Percentiles rank a stretch among this genome's conserved stretches.
phyloP scores from a whole-genome alignment of 495 filamentous ascomycete species.

The Penicillium egyptiacum region DNA sequence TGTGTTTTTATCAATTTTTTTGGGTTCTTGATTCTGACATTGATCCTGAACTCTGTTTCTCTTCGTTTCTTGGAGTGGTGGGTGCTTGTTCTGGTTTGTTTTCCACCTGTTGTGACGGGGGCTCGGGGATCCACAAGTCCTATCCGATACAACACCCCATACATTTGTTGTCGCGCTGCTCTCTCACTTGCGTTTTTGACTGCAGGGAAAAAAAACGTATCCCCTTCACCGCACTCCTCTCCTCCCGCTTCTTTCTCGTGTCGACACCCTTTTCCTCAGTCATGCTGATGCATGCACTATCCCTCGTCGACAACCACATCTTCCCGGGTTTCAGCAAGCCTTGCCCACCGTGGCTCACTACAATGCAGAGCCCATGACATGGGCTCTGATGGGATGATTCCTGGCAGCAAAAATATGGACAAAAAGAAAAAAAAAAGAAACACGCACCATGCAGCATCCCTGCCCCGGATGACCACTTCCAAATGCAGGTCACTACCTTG shows the following conservation, averaged over 20 bases:
- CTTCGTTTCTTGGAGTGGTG: conserved; percentile 2
- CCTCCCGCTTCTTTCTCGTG: conserved; percentile 3
- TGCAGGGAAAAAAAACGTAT: conserved; percentile 6
- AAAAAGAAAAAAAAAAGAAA: not conserved
- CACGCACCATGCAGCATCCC: not conserved
- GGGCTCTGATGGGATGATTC: not conserved
- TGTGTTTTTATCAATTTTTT: conserved; percentile 21
- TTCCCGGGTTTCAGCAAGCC: not conserved
- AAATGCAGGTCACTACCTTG: conserved; percentile 14
- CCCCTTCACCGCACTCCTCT: conserved; percentile 6
- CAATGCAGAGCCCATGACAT: not conserved
- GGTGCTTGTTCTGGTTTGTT: conserved; percentile 10
- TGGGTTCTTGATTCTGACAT: not conserved
- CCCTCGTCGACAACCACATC: not conserved
- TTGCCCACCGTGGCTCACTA: not conserved
- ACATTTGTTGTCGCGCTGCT: conserved; percentile 4
- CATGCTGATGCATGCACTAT: conserved; percentile 5
- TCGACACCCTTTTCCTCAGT: not conserved
- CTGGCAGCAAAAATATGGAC: not conserved
- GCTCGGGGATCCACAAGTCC: conserved; percentile 9
- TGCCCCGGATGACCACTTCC: conserved; percentile 3
- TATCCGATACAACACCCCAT: not conserved
- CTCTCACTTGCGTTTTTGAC: conserved; percentile 8
- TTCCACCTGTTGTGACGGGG: conserved; percentile 1
- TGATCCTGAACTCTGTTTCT: not conserved